A percentile compares a stretch with the other conserved stretches of the same genome.
Conservation (phyloP, 352 stramenopile species). For the Thalassiosira sp. region DNA sequence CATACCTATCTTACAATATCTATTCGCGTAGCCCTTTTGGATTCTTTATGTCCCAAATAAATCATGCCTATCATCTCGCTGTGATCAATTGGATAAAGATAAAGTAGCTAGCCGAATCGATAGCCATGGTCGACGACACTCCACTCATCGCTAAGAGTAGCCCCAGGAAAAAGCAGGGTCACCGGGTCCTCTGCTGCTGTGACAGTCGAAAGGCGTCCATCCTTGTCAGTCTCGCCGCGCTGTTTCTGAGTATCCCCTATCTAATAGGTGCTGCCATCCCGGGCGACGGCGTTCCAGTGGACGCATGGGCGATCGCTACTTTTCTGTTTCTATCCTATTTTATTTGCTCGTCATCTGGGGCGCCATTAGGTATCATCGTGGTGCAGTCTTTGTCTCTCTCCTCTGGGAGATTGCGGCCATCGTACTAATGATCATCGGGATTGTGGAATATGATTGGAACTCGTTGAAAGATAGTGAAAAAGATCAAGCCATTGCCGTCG, state of each 20-base stretch:
- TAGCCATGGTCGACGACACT: constrained; percentile 12
- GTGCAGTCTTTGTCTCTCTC: constrained; percentile 6
- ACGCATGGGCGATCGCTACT: not conserved
- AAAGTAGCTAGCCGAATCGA: no score
- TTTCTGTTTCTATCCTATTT: constrained; percentile 17
- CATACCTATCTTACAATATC: no score
- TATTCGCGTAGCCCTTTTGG: no score
- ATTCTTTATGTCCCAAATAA: no score
- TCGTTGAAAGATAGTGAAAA: not conserved
- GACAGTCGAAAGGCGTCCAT: constrained; percentile 21
- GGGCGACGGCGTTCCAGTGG: not conserved
- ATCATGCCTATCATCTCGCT: no score
- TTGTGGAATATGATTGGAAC: not conserved
- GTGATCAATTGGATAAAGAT: no score
- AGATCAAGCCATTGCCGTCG: not conserved
- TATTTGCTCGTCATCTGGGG: constrained; percentile 21
- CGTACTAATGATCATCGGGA: not conserved
- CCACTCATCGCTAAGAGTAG: constrained; percentile 34
- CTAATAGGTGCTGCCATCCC: constrained; percentile 21
- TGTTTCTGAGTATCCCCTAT: constrained; percentile 10
- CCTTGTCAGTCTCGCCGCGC: constrained; percentile 19
- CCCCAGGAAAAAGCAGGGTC: constrained; percentile 20
- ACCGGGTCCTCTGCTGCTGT: constrained; percentile 41
- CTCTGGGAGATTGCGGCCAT: constrained; percentile 11
- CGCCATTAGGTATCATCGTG: constrained; percentile 14